Evolutionary conservation across 495 filamentous ascomycete genomes (phyloP).

Genomic region (Hypoxylon cercidicola): DNA sequence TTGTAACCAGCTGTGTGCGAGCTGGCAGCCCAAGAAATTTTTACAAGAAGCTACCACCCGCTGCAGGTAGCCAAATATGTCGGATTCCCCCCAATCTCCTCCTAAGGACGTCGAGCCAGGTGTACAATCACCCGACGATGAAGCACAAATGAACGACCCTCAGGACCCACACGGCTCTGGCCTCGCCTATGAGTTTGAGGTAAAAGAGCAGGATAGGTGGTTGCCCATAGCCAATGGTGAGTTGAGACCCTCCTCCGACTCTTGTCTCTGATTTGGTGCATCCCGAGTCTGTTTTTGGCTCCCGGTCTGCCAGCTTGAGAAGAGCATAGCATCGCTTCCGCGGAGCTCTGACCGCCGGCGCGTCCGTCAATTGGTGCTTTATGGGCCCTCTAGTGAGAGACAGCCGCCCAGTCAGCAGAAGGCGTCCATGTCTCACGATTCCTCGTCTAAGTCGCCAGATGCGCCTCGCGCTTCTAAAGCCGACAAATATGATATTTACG

Average conservation of each 20-base stretch:
- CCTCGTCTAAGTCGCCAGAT: slow-evolving; percentile 58
- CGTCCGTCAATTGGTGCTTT: slow-evolving; percentile 51
- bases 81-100: slow-evolving; percentile 93
- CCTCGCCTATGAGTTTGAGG: slow-evolving; percentile 91
- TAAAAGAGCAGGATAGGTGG: slow-evolving; percentile 99
- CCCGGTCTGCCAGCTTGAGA: slow-evolving; percentile 39
- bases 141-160: slow-evolving; percentile 69
- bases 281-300: slow-evolving; percentile 63
- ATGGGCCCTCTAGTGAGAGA: slow-evolving; percentile 44
- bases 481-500: slow-evolving; percentile 63
- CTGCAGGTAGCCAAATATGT: slow-evolving; percentile 86
- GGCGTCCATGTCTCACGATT: slow-evolving; percentile 64
- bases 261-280: slow-evolving; percentile 56
- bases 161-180: slow-evolving; percentile 67
- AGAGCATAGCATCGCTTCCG: slow-evolving; percentile 46
- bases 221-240: slow-evolving; percentile 99
- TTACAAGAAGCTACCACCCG: slow-evolving; percentile 66
- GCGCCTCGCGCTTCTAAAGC: slow-evolving; percentile 58
- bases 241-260: slow-evolving; percentile 61
- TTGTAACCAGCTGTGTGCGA: slow-evolving; percentile 63
- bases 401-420: slow-evolving; percentile 46
- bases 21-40: slow-evolving; percentile 64
- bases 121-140: slow-evolving; percentile 92
- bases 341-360: slow-evolving; percentile 46
- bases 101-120: slow-evolving; percentile 93